A percentile compares a stretch with the other conserved stretches of the same genome.
These are phyloP conservation scores for Alternaria infectoria DNA, from an alignment of 2,329 filamentous ascomycete species.

Conservation along the genomic window DNA sequence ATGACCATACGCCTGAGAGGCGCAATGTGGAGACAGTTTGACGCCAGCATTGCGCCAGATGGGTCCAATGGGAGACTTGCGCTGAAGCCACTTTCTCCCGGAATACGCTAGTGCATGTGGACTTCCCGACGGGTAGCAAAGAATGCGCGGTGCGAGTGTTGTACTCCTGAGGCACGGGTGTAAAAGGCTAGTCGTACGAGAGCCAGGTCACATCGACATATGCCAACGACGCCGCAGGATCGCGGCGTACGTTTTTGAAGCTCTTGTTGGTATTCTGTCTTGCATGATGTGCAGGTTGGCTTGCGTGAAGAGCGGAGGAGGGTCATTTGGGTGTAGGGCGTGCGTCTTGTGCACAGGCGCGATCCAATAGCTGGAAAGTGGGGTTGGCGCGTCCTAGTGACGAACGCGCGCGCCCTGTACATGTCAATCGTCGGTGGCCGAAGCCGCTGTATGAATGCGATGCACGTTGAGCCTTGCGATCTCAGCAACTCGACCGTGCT, in stretches of 20 bases:
- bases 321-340: background rate
- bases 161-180: background rate
- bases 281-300: background rate
- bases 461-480: background rate
- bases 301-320: background rate
- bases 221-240: background rate
- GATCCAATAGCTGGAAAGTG: background rate
- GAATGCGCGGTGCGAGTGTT: background rate
- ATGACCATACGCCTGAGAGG: background rate
- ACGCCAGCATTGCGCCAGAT: background rate
- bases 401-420: conserved; percentile 7
- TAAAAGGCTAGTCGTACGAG: background rate
- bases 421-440: conserved; percentile 3
- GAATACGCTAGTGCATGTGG: background rate
- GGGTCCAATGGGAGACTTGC: background rate
- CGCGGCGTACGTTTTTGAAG: background rate
- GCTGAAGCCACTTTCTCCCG: background rate
- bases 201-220: background rate
- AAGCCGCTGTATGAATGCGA: background rate
- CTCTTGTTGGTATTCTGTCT: background rate
- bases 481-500: background rate
- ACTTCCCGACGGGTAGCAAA: background rate
- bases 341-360: conserved; percentile 3
- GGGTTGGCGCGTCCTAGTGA: background rate
- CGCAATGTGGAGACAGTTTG: background rate